phyloP scores from a whole-genome alignment of 176 grass and related monocot genomes.

The Musa troglodytarum region DNA sequence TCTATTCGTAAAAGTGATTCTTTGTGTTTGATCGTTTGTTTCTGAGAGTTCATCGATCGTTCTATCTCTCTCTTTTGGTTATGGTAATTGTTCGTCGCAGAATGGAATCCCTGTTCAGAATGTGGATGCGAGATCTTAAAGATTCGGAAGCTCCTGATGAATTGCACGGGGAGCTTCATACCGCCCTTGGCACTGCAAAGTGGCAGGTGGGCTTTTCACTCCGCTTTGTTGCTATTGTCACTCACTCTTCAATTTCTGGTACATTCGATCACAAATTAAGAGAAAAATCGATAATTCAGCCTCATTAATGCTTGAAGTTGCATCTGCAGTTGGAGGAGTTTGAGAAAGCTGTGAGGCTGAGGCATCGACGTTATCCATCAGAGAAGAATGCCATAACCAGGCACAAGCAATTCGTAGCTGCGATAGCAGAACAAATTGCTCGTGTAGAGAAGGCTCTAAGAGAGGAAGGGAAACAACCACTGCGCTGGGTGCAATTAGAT shows the following conservation, averaged over 20 bases:
- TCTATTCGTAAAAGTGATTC: neutral
- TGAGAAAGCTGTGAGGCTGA: constrained; percentile 56
- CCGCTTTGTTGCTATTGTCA: neutral
- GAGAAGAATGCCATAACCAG: constrained; percentile 51
- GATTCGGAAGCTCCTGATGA: constrained; percentile 32
- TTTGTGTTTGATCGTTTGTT: neutral
- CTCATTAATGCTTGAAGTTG: neutral
- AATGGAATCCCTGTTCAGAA: constrained; percentile 87
- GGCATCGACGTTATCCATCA: constrained; percentile 47
- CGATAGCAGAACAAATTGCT: constrained; percentile 60
- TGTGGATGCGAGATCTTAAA: constrained; percentile 40
- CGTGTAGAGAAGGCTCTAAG: constrained; percentile 35
- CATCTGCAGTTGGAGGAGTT: constrained; percentile 74
- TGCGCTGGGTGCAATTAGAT: constrained; percentile 80
- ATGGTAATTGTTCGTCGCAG: constrained; percentile 28
- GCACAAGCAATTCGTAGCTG: constrained; percentile 61
- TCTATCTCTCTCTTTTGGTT: neutral
- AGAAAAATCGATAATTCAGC: constrained; percentile 3
- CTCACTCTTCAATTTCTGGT: constrained; percentile 11
- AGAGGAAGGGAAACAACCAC: constrained; percentile 29
- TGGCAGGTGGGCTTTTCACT: constrained; percentile 57
- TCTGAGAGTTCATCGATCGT: neutral
- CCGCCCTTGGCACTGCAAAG: constrained; percentile 82
- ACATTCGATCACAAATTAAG: constrained; percentile 4
- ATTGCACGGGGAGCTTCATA: constrained; percentile 59